These are phyloP conservation scores for Globisporangium acanthophoron DNA, from an alignment of 352 stramenopile genomes.

Conservation along the genomic window DNA sequence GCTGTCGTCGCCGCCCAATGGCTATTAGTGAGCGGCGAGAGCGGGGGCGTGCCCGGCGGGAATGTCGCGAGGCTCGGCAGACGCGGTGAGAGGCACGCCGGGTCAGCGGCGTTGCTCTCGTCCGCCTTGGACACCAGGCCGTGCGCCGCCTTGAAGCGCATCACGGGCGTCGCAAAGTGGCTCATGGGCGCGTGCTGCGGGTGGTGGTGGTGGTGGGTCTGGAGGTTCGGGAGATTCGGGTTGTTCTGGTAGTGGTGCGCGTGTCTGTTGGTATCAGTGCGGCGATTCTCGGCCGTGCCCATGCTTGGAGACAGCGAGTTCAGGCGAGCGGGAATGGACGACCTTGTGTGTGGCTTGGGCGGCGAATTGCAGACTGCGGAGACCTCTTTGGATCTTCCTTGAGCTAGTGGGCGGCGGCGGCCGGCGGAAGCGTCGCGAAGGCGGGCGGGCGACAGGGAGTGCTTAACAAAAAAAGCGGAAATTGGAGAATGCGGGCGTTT, in stretches of 20 bases:
- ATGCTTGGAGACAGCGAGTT: background rate
- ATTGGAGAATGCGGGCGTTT: no score
- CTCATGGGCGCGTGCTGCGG: slow-evolving; percentile 7
- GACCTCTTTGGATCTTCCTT: no score
- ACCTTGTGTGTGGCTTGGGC: background rate
- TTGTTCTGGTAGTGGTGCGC: background rate
- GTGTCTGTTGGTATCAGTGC: slow-evolving; percentile 1
- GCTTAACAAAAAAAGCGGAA: no score
- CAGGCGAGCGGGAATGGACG: background rate
- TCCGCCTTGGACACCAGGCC: slow-evolving; percentile 44
- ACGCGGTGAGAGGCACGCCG: slow-evolving; percentile 11
- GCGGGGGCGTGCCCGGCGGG: slow-evolving; percentile 22
- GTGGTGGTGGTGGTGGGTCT: background rate
- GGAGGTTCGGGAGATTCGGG: background rate
- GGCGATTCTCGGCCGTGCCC: slow-evolving; percentile 13
- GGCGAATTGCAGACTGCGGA: background rate
- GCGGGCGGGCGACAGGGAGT: no score
- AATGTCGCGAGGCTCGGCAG: slow-evolving; percentile 30
- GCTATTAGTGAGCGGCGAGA: slow-evolving; percentile 32
- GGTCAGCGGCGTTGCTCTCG: slow-evolving; percentile 7
- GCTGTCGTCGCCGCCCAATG: slow-evolving; percentile 15
- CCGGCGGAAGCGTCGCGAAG: no score
- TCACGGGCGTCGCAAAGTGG: slow-evolving; percentile 41
- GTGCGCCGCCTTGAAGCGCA: slow-evolving; percentile 58
- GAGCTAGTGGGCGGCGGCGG: no score